A percentile compares a stretch with the other conserved stretches of the same genome.
Conservation (phyloP, 345 rosid genomes). For the Eucalyptus curtisii region DNA sequence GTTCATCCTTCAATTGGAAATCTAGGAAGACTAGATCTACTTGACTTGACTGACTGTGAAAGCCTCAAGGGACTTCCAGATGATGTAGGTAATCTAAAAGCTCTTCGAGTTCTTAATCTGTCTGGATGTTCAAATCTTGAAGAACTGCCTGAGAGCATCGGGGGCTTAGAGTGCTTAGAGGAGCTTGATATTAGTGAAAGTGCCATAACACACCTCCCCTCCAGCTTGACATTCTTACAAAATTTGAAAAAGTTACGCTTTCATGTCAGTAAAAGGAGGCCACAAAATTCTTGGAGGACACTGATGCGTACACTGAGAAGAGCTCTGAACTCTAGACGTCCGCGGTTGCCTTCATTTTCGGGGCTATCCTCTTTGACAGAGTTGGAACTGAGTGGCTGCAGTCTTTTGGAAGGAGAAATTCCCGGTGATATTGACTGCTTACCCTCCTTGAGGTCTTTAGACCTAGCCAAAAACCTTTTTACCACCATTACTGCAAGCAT, state of each 20-base stretch:
- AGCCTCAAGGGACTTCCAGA: too few species aligned
- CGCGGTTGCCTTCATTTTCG: not conserved
- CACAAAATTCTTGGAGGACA: not conserved
- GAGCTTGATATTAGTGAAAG: not conserved
- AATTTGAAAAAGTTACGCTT: not conserved
- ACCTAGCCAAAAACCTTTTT: accelerated
- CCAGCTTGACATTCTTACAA: not conserved
- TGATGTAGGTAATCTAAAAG: not conserved
- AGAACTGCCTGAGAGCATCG: not conserved
- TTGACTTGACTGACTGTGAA: too few species aligned
- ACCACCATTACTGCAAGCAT: not conserved
- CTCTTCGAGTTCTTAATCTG: too few species aligned
- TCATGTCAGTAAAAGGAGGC: not conserved
- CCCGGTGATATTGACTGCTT: not conserved
- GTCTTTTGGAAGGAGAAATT: accelerated
- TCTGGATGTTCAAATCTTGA: too few species aligned
- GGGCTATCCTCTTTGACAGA: not conserved
- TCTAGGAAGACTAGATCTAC: too few species aligned
- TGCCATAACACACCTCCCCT: not conserved
- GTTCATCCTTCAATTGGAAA: too few species aligned
- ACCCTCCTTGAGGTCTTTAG: not conserved
- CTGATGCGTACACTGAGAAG: accelerated
- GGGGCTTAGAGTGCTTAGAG: not conserved
- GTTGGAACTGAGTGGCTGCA: not conserved
- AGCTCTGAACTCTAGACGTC: accelerated